Evolutionary conservation across 208 protist species (phyloP), one percentile per base, ranked within the genome.

Genomic region (Balamuthia mandrillaris): DNA sequence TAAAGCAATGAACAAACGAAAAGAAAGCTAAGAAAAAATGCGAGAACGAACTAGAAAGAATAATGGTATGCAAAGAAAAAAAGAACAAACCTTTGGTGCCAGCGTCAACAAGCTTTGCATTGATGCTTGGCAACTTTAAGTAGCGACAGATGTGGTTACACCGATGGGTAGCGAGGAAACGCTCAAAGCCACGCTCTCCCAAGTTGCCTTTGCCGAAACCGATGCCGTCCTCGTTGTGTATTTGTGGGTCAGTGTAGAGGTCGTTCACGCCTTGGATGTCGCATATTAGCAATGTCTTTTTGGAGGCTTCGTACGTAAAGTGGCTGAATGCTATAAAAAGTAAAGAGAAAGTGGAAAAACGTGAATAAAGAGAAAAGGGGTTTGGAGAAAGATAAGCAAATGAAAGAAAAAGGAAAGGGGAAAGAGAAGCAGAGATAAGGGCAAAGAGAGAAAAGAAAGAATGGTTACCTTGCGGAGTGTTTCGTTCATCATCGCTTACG

Each of bases 191-290:
- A 18, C 35, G 18, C 24, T 54, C 58, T 35, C 90, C 88, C 1
- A 91, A 18, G 75, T 92, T 88, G 54, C 89, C 90, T n/a, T 86
- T 35, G 14, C 88, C 90, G 60, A 85, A 91, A 3, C 81, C 89
- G 33, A 75, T 77, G 18, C 72, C 65, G 51, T 78, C 72, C 7
- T 18, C 37, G 21, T 88, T 89, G 41, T 91, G 90, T 27, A 91
- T 88, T 37, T 90, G 87, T 31, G 90, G 90, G 58, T 92, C 90
- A 24, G 90, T 92, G 42, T 92, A 92, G 12, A 85, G 45, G 65
- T 92, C 90, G 5, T 35, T 88, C 16, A 91, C 88, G 14, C 90
- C 90, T 60, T 92, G 90, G 47, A 92, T 92, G 77, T 92, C 90
- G 44, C 52, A 56, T 0, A 92, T 58, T 7, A 92, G 65, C 33